These are phyloP conservation scores for Myxozyma monticola DNA, from an alignment of 805 yeast genomes.

Conservation along the genomic window DNA sequence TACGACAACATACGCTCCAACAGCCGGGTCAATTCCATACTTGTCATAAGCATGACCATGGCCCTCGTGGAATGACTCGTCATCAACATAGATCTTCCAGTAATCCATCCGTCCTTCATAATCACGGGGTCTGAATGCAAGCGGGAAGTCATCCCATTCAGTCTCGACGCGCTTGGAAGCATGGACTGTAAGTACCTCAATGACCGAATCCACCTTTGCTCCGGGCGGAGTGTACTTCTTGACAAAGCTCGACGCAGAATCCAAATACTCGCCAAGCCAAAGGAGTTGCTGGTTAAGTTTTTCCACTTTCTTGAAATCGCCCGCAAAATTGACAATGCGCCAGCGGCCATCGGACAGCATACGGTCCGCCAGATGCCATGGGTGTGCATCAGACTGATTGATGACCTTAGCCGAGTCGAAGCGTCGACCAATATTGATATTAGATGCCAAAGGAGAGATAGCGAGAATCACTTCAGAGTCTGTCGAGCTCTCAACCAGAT, in stretches of 20 bases:
- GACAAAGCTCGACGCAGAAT: slow-evolving; percentile 10
- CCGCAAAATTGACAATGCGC: slow-evolving; percentile 37
- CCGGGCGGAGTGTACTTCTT: slow-evolving; percentile 36
- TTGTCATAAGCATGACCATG: slow-evolving; percentile 35
- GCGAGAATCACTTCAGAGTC: slow-evolving; percentile 1
- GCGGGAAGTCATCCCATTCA: slow-evolving; percentile 38
- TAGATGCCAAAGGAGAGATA: slow-evolving; percentile 30
- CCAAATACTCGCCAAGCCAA: slow-evolving; percentile 21
- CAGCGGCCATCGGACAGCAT: slow-evolving; percentile 39
- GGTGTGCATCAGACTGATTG: slow-evolving; percentile 36
- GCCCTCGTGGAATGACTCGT: slow-evolving; percentile 38
- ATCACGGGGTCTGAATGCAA: slow-evolving; percentile 33
- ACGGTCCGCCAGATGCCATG: slow-evolving; percentile 34
- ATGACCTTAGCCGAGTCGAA: slow-evolving; percentile 34
- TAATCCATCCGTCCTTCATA: slow-evolving; percentile 31
- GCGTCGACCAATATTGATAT: slow-evolving; percentile 37
- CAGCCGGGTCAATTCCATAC: slow-evolving; percentile 36
- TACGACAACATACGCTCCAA: slow-evolving; percentile 36
- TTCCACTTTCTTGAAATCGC: slow-evolving; percentile 32
- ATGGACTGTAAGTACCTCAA: slow-evolving; percentile 37
- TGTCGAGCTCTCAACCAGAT: not conserved
- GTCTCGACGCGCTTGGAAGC: slow-evolving; percentile 30
- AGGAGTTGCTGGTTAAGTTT: not conserved
- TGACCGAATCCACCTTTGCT: slow-evolving; percentile 35
- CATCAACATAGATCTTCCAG: slow-evolving; percentile 37